Base-by-base conservation (phyloP, 306 rosid species). In the Ormosia semicastrata region DNA sequence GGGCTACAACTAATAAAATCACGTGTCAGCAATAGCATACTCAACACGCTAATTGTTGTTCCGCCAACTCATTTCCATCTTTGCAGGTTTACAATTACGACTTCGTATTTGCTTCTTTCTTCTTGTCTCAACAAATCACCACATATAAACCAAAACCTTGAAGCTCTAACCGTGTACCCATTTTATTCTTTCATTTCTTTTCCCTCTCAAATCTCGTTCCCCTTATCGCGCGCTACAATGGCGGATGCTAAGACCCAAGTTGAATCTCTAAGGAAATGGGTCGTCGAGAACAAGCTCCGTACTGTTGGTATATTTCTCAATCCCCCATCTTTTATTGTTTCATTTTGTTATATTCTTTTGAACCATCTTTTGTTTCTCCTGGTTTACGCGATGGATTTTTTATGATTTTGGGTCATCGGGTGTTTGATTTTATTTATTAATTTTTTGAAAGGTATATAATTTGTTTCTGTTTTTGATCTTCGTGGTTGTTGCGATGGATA, bases 201-300 rank as follows among this genome's bases (percentile, higher is more conserved):
- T 36, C 29, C 14, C 8, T 11, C 65, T 52, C 0, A 39, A 59
- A 32, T 57, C 59, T 37, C n/a, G 30, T 7, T 32, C 72, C 37
- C 62, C 71, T 18, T 76, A 71, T 52, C 33, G 1, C 18, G 11
- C 73, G 50, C 71, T 7, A 66, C 36, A 58, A 95, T 95, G 98
- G 86, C 93, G 37, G 99, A 93, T 58, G 60, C 95, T 12, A 93
- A 87, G 89, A 84, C 83, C 67, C 90, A 88, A 70, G 1, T 88
- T 2, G 96, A 89, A 62, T 89, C 96, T 50, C 0, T 87, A 0
- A 89, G 97, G 87, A 95, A 84, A 64, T 95, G 98, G 98, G 86
- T 93, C 46, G 83, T 86, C 60, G 96, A 95, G 4, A 97, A 95
- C 84, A 95, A 93, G 88, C 98, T 95, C 46, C 97, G 99, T 41